These are phyloP conservation scores for Orobanche coerulescens DNA, from an alignment of 257 asterid species.

Conservation along the genomic window DNA sequence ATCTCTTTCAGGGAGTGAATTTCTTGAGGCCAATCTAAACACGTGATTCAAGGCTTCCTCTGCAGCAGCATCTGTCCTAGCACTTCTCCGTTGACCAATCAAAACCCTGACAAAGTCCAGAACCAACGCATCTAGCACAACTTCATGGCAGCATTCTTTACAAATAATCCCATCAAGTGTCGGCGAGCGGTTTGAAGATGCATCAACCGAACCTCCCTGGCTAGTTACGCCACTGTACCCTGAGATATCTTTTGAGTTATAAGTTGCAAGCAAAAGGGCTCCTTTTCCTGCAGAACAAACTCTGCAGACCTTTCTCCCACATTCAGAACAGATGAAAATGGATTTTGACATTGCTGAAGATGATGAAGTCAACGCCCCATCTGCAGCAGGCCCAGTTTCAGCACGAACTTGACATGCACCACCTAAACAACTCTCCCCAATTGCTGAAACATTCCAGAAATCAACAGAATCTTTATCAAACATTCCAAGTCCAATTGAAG, in stretches of 20 bases:
- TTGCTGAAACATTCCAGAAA: slow-evolving; percentile 78
- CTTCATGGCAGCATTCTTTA: slow-evolving; percentile 70
- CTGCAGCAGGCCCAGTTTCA: slow-evolving; percentile 47
- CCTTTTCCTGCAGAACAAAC: slow-evolving; percentile 94
- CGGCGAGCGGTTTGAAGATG: slow-evolving; percentile 56
- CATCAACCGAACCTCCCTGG: slow-evolving; percentile 67
- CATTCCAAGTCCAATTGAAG: slow-evolving; percentile 74
- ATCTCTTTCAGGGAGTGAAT: slow-evolving; percentile 34
- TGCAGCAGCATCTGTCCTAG: slow-evolving; percentile 58
- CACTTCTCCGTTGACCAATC: slow-evolving; percentile 60
- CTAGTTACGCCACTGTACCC: slow-evolving; percentile 40
- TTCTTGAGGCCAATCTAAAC: slow-evolving; percentile 41
- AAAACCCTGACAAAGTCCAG: slow-evolving; percentile 78
- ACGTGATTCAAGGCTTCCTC: slow-evolving; percentile 54
- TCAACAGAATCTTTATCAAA: slow-evolving; percentile 50
- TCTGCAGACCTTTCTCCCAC: slow-evolving; percentile 69
- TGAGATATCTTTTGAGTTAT: slow-evolving; percentile 47
- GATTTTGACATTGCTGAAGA: slow-evolving; percentile 38
- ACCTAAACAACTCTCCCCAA: slow-evolving; percentile 65
- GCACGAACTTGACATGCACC: slow-evolving; percentile 70
- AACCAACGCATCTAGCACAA: slow-evolving; percentile 65
- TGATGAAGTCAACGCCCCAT: slow-evolving; percentile 29
- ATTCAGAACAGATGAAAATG: slow-evolving; percentile 55
- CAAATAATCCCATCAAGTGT: slow-evolving; percentile 61
- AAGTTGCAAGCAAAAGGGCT: slow-evolving; percentile 54